Base-by-base conservation (phyloP, 2,329 filamentous ascomycete genomes). In the Fusarium denticulatum region DNA sequence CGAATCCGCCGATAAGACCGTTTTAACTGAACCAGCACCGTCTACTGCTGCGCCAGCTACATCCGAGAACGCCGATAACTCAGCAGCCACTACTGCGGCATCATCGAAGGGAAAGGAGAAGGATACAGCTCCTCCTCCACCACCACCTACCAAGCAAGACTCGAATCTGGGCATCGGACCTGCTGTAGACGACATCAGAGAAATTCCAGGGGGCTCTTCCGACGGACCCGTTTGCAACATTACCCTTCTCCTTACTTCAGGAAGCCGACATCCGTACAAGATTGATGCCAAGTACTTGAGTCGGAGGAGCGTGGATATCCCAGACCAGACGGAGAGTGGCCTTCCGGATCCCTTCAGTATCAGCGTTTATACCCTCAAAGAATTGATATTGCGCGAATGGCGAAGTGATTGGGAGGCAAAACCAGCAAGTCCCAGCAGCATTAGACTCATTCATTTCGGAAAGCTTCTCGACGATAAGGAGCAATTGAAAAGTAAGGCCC, bases 371-470 rank as follows among this genome's bases (percentile, higher is more conserved):
- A 97, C 94, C 7, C 85, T 98, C 74, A 98, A 98, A 83, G 95
- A 98, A 84, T 85, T 98, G 79, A 97, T 98, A 80, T 89, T 96
- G 85, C 89, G 94, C 77, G 95, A 98, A 81, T 98, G 96, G 96
- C 88, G 94, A 76, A 92, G 91, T 77, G 94, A 98, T 80, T 98
- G 96, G 96, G 95, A 97, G 78, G 85, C 91, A 22, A 92, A 93
- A 79, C 96, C 96, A 4, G 90, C 93, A 32, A 96, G 94, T 79
- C 95, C 96, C 16, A 96, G 92, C 79, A 94, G 92, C 70, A 98
- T 98, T 85, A 88, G 96, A 57, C 84, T 98, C 77, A 98, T 98
- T 79, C 93, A 94, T 72, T 96, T 97, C 82, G 96, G 96, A 58
- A 94, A 96, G 80, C 86, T 98, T 81, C 85, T 98, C 75, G 95